These are phyloP conservation scores for Coniochaeta prunicola DNA, from an alignment of 2,329 filamentous ascomycete species.

Conservation along the genomic window DNA sequence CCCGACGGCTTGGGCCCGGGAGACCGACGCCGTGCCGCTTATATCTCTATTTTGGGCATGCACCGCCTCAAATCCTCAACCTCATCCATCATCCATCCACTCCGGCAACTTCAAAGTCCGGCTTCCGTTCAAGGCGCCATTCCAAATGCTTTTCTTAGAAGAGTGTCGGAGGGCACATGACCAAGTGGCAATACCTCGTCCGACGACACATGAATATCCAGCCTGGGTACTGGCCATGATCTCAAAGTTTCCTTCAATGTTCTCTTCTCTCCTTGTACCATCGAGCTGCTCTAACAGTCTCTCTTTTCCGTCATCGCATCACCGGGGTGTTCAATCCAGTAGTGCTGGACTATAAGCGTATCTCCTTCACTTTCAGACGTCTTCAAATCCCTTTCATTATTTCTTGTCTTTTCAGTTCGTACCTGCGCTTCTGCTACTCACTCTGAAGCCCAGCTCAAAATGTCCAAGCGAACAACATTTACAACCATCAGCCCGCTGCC, in stretches of 20 bases:
- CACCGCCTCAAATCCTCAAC: neutral
- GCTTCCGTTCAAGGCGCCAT: neutral
- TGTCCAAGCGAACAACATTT: slow-evolving; percentile 66
- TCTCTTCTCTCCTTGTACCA: neutral
- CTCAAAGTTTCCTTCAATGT: neutral
- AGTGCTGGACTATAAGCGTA: neutral
- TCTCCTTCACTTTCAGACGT: neutral
- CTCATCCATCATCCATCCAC: neutral
- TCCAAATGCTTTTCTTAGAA: neutral
- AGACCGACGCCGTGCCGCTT: neutral
- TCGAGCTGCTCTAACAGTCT: too few species aligned
- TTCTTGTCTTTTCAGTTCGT: neutral
- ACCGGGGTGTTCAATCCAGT: neutral
- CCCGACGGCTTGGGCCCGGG: neutral
- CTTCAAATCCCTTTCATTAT: neutral
- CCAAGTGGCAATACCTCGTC: neutral
- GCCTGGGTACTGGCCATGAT: neutral
- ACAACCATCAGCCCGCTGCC: slow-evolving; percentile 77
- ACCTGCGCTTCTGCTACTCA: neutral
- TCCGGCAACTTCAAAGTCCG: neutral
- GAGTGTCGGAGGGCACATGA: neutral
- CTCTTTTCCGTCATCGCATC: neutral
- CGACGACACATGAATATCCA: neutral
- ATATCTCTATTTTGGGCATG: neutral
- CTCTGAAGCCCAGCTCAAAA: slow-evolving; percentile 20